A percentile compares a stretch with the other conserved stretches of the same genome.
phyloP scores from a whole-genome alignment of 257 asterid species.

The Rauvolfia tetraphylla region DNA sequence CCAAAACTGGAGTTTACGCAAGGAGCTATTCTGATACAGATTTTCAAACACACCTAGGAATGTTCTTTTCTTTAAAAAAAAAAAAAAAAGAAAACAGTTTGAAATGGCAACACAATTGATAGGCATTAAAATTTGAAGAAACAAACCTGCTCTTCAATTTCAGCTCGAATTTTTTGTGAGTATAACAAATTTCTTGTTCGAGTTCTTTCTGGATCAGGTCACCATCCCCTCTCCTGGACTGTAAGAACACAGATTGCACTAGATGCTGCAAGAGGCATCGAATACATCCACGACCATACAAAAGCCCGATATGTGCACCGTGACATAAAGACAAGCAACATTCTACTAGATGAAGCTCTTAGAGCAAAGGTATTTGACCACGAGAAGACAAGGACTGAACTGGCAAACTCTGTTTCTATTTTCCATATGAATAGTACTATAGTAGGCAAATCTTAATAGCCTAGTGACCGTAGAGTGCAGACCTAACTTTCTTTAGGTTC shows the following conservation, averaged over 20 bases:
- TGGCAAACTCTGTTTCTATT: neutral
- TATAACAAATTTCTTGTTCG: neutral
- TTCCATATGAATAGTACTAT: neutral
- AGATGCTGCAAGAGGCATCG: slow-evolving; percentile 80
- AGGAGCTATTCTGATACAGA: neutral
- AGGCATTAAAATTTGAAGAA: neutral
- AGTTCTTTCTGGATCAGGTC: slow-evolving; percentile 47
- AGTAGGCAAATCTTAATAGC: neutral
- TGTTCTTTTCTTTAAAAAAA: too few species aligned
- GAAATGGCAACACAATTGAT: too few species aligned
- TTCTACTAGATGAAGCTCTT: slow-evolving; percentile 70
- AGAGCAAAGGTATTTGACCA: slow-evolving; percentile 62
- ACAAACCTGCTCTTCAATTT: neutral
- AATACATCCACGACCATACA: slow-evolving; percentile 86
- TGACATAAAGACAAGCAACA: slow-evolving; percentile 76
- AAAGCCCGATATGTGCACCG: slow-evolving; percentile 75
- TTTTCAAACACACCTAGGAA: neutral
- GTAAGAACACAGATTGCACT: slow-evolving; percentile 75
- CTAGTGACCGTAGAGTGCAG: neutral
- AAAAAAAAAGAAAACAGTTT: too few species aligned
- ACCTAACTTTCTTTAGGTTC: neutral
- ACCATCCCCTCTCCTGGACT: slow-evolving; percentile 73
- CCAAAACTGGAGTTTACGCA: neutral
- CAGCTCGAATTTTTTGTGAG: neutral
- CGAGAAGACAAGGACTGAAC: neutral